These are phyloP conservation scores for Schizothecium vesticola DNA, from an alignment of 495 filamentous ascomycete genomes.

Conservation along the genomic window DNA sequence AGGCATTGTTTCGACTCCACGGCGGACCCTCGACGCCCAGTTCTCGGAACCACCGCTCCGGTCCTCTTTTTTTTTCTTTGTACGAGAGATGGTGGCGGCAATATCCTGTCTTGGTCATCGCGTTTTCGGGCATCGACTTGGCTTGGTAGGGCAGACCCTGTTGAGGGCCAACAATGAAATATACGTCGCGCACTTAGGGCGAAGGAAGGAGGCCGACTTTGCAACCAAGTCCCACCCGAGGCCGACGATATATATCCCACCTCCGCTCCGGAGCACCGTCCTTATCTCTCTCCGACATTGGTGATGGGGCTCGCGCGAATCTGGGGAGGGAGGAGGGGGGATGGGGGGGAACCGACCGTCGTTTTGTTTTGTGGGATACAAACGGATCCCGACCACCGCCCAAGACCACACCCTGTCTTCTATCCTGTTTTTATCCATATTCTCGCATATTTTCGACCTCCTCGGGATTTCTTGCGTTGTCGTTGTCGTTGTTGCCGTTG, in stretches of 20 bases:
- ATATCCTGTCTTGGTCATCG: slow-evolving; percentile 11
- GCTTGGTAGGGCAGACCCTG: neutral
- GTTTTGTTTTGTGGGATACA: neutral
- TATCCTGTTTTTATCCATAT: slow-evolving; percentile 5
- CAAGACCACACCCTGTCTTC: neutral
- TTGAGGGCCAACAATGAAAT: neutral
- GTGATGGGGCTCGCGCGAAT: neutral
- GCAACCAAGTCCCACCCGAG: neutral
- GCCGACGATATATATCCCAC: neutral
- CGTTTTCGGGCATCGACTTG: neutral
- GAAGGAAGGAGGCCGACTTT: neutral
- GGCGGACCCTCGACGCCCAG: slow-evolving; percentile 21
- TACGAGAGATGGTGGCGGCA: slow-evolving; percentile 11
- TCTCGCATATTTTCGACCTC: slow-evolving; percentile 13
- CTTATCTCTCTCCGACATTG: neutral
- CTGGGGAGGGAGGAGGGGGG: neutral
- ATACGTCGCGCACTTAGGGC: neutral
- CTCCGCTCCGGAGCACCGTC: neutral
- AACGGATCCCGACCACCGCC: neutral
- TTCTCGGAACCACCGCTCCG: slow-evolving; percentile 14
- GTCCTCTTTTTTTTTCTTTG: slow-evolving; percentile 18
- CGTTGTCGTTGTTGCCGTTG: neutral
- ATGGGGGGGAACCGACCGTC: neutral
- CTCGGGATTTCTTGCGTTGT: slow-evolving; percentile 6
- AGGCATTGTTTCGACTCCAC: slow-evolving; percentile 13